Evolutionary conservation across 768 basidiomycete species (phyloP).

Genomic region (Boletus coccyginus): DNA sequence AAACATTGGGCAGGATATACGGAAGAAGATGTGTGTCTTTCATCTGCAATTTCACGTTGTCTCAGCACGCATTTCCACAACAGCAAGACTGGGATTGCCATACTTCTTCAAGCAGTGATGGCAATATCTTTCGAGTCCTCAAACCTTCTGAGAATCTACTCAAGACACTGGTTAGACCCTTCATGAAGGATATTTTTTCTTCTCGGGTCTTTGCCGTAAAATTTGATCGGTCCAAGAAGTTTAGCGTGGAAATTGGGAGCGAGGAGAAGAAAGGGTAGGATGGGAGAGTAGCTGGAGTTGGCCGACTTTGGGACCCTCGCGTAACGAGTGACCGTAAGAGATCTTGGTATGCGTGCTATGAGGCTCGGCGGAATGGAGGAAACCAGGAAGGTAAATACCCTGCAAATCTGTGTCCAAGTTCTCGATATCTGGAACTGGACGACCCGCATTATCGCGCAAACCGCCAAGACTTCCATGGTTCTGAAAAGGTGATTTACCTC

Average conservation of each 20-base stretch:
- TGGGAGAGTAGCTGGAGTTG: constrained; percentile 77
- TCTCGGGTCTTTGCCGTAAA: constrained; percentile 93
- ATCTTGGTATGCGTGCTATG: constrained; percentile 40
- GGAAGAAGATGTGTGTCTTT: constrained; percentile 92
- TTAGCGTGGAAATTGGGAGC: constrained; percentile 91
- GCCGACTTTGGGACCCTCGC: constrained; percentile 66
- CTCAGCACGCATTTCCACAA: constrained; percentile 5
- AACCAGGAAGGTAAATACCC: constrained; percentile 39
- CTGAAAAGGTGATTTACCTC: constrained; percentile 82
- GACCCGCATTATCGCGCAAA: constrained; percentile 67
- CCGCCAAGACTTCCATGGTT: constrained; percentile 74
- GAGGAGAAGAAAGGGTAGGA: constrained; percentile 92
- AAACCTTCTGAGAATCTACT: constrained; percentile 86
- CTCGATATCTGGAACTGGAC: constrained; percentile 59
- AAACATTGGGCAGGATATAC: constrained; percentile 94
- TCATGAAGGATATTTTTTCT: constrained; percentile 96
- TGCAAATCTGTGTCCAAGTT: constrained; percentile 70
- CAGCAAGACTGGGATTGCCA: constrained; percentile 8
- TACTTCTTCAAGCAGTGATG: constrained; percentile 91
- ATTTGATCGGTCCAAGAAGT: constrained; percentile 92
- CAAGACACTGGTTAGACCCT: constrained; percentile 78
- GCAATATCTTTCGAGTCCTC: constrained; percentile 83
- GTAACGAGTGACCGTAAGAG: constrained; percentile 81
- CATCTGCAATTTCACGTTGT: constrained; percentile 50
- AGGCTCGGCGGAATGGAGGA: constrained; percentile 4